Base-by-base conservation (phyloP, 495 filamentous ascomycete species). In the Penicillium egyptiacum region DNA sequence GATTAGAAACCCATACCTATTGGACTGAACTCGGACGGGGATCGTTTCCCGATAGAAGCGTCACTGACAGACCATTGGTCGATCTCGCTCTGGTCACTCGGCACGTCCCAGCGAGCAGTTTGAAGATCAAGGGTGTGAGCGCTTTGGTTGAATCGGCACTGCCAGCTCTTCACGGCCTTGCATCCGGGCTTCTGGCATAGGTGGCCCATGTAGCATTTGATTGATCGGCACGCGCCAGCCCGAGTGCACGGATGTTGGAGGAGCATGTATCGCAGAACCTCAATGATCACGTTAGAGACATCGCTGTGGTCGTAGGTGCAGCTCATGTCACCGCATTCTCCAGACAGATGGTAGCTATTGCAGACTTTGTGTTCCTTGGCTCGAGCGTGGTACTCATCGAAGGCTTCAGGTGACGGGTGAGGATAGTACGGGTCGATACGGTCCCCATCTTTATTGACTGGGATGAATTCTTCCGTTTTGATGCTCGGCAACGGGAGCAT, bases 171-270 rank as follows among this genome's bases (percentile, higher is more conserved):
- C 7, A 62, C 63, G 33, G 60, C 71, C 52, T 66, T 70, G 57
- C 75, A 78, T 22, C 70, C 67, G 12, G 66, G 65, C 42, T 68
- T 76, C 49, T 78, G 75, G 54, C 79, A 81, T 28, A 74, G 57
- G 59, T 81, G 79, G 1, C 76, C 77, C 39, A 72, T 64, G 41
- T 69, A 74, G 60, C 79, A 81, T 53, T 72, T 68, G 7, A 74
- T 58, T 8, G 68, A 69, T 31, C 76, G 75, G 40, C 79, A 81
- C 17, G 39, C 26, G 1, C 63, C 59, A 1, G 67, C 70, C 22
- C 57, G 52, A 16, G 62, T 50, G 59, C 79, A 81, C 26, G 68
- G 66, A 25, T 70, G 63, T 46, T 75, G 72, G 10, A 72, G 68
- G 8, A 75, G 61, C 11, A 79, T 72, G 49, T 71, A 68, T 33